Conservation (phyloP, 1,284 basidiomycete species). For the Cystobasidium sp. region DNA sequence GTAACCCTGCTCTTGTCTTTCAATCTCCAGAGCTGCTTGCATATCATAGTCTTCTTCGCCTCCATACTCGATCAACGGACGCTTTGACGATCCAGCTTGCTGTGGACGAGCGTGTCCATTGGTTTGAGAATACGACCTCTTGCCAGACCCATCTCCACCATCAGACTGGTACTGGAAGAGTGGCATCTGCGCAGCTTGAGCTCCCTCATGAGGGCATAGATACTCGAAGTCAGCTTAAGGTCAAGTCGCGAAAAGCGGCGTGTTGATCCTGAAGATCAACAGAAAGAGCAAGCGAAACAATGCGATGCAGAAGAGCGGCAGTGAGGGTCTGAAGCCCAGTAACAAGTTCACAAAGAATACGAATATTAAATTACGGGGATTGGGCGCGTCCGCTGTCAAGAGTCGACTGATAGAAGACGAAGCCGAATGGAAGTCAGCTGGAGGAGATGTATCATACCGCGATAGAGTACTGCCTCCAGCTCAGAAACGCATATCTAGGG, state of each 20-base stretch:
- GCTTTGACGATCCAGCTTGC: background rate
- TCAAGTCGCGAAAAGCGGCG: too few relatives aligned
- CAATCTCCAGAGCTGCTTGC: slow-evolving; percentile 32
- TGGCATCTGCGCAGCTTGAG: background rate
- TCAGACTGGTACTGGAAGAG: slow-evolving; percentile 33
- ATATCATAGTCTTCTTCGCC: slow-evolving; percentile 26
- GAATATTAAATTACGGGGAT: background rate
- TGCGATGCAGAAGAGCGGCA: slow-evolving; percentile 7
- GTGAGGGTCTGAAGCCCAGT: background rate
- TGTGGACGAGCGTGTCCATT: background rate
- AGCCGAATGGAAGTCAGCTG: slow-evolving; percentile 18
- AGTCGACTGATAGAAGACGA: background rate
- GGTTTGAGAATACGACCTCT: background rate
- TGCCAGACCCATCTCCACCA: background rate
- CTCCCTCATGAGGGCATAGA: background rate
- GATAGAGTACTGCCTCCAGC: slow-evolving; percentile 35
- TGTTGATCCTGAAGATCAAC: background rate
- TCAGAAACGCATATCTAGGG: slow-evolving; percentile 29
- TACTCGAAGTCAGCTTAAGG: too few relatives aligned
- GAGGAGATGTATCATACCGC: slow-evolving; percentile 21
- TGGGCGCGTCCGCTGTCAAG: background rate
- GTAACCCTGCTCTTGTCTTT: background rate
- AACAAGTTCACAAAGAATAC: background rate
- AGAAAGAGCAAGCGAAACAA: background rate
- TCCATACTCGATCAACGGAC: background rate